phyloP scores from a whole-genome alignment of 805 yeast species.

The Yamadazyma phyllophila region DNA sequence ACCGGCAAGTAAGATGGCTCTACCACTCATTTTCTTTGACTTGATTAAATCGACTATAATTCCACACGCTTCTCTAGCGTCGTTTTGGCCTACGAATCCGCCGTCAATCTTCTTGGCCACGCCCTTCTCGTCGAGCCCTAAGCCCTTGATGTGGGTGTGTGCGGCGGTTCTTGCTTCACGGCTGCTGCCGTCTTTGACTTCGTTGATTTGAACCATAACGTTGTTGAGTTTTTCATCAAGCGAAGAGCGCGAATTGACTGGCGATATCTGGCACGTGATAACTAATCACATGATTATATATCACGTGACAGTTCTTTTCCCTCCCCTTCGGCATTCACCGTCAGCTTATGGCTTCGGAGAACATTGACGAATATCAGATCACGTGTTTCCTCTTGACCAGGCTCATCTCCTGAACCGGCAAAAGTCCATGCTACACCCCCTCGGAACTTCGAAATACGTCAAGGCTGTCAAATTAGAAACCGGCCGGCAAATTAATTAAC shows the following conservation, averaged over 20 bases:
- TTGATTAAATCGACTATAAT: conserved; percentile 91
- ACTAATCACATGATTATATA: background rate
- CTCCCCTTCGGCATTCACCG: too few species aligned
- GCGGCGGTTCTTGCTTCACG: conserved; percentile 83
- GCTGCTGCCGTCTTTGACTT: conserved; percentile 54
- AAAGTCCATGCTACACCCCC: too few species aligned
- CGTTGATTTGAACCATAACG: conserved; percentile 60
- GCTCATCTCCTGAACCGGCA: too few species aligned
- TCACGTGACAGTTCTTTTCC: too few species aligned
- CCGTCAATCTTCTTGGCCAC: conserved; percentile 81
- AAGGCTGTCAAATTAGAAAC: too few species aligned
- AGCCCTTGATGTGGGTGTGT: conserved; percentile 93
- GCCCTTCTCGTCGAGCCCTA: conserved; percentile 90
- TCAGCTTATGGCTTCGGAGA: too few species aligned
- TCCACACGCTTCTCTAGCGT: conserved; percentile 91
- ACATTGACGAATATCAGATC: too few species aligned
- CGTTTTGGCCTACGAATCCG: conserved; percentile 78
- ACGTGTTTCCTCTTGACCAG: too few species aligned
- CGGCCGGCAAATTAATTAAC: too few species aligned
- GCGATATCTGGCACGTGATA: background rate
- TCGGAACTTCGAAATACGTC: too few species aligned
- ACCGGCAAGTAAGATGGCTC: conserved; percentile 93
- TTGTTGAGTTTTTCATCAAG: background rate
- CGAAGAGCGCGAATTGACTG: background rate
- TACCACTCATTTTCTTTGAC: conserved; percentile 89